Conservation (phyloP, 2,329 filamentous ascomycete genomes). For the Cladosporium sp. region DNA sequence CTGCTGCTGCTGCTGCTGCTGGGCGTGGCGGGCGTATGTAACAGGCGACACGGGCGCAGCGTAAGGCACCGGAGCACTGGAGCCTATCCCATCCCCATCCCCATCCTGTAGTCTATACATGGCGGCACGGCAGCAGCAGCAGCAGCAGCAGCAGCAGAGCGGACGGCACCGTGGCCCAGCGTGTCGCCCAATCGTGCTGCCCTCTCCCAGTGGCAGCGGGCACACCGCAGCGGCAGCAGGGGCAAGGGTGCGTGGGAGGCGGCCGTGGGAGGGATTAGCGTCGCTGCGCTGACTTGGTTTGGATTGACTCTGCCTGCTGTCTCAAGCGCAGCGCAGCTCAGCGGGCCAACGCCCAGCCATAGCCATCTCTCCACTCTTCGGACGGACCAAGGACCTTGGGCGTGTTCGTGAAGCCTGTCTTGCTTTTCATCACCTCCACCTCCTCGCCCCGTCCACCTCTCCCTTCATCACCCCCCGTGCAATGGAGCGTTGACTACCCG, state of each 20-base stretch:
- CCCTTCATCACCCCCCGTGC: constrained; percentile 12
- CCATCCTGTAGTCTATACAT: too few species aligned
- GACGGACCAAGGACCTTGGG: neutral
- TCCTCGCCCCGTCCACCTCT: constrained; percentile 2
- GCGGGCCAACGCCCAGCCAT: constrained; percentile 10
- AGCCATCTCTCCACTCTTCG: constrained; percentile 8
- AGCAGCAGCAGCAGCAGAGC: neutral
- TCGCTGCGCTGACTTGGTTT: neutral
- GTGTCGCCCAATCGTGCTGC: too few species aligned
- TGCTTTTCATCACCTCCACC: constrained; percentile 7
- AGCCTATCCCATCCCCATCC: too few species aligned
- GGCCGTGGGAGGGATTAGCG: too few species aligned
- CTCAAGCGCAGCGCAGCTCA: neutral
- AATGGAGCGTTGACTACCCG: constrained; percentile 12
- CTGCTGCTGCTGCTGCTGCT: too few species aligned
- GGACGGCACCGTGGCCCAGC: too few species aligned
- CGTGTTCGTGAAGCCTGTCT: constrained; percentile 11
- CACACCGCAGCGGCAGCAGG: constrained; percentile 10
- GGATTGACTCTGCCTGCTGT: neutral
- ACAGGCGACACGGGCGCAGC: too few species aligned
- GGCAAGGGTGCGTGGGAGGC: constrained; percentile 5
- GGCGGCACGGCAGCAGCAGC: neutral
- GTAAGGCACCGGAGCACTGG: too few species aligned
- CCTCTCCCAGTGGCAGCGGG: neutral
- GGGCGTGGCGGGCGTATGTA: too few species aligned